Conservation (phyloP, 345 rosid genomes). For the Erysimum cheiranthoides region DNA sequence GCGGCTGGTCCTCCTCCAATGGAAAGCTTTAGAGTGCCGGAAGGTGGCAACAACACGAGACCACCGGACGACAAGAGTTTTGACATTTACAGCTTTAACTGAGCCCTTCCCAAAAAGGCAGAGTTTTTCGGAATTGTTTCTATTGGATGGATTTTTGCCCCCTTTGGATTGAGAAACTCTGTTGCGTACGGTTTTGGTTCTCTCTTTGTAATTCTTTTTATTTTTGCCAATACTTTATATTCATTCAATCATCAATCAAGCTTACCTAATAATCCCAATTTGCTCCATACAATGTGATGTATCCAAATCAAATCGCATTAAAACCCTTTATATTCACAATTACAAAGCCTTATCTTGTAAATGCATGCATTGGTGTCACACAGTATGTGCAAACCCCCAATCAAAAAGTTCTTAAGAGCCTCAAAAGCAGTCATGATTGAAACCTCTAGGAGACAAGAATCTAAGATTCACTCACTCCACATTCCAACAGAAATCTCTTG, state of each 20-base stretch:
- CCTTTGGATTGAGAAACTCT: conserved; percentile 31
- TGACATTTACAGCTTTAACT: conserved; percentile 43
- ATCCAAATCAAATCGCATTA: neutral
- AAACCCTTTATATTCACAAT: neutral
- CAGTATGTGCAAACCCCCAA: neutral
- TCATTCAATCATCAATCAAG: conserved; percentile 38
- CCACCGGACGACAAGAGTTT: conserved; percentile 44
- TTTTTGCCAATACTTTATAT: conserved; percentile 29
- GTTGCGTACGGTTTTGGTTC: conserved; percentile 28
- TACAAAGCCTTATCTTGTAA: neutral
- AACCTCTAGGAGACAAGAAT: neutral
- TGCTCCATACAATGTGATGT: neutral
- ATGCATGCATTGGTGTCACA: neutral
- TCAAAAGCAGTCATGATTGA: conserved; percentile 3
- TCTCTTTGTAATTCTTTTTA: conserved; percentile 37
- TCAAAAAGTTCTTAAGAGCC: neutral
- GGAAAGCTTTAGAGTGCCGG: conserved; percentile 74
- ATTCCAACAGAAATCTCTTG: conserved; percentile 43
- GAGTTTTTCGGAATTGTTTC: conserved; percentile 23
- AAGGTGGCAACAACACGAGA: conserved; percentile 50
- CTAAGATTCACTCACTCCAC: conserved; percentile 41
- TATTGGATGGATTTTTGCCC: conserved; percentile 18
- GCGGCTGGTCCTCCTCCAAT: conserved; percentile 56
- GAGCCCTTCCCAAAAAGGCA: conserved; percentile 17
- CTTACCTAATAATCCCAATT: neutral